Conservation (phyloP, 2,329 filamentous ascomycete genomes). For the Calonectria hongkongensis region DNA sequence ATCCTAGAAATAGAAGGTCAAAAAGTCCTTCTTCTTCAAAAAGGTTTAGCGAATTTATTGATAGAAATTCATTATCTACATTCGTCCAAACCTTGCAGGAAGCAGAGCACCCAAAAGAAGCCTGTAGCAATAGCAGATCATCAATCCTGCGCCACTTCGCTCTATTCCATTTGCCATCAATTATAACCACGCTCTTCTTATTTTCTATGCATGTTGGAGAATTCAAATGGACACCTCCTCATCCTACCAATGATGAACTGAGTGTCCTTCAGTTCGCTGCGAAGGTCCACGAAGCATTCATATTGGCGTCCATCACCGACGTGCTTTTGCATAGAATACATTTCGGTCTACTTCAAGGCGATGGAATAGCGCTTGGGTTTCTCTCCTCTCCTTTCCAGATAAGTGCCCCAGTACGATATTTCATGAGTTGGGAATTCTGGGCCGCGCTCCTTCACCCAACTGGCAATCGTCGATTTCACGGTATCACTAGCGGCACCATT, state of each 20-base stretch:
- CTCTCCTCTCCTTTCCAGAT: neutral
- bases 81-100: neutral
- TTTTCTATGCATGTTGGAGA: neutral
- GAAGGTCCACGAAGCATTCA: neutral
- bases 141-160: constrained; percentile 3
- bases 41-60: no score
- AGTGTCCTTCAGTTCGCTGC: neutral
- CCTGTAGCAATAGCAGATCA: neutral
- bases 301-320: neutral
- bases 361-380: neutral
- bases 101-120: neutral
- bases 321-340: neutral
- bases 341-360: neutral
- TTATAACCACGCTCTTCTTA: neutral
- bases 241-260: neutral
- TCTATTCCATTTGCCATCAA: neutral
- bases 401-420: neutral
- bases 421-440: constrained; percentile 5
- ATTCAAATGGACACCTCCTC: neutral
- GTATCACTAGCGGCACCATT: neutral
- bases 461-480: neutral
- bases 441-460: neutral
- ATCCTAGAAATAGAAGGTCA: neutral
- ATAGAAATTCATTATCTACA: neutral
- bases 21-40: neutral